Evolutionary conservation across 306 rosid species (phyloP).

Genomic region (Lathyrus sativus): DNA sequence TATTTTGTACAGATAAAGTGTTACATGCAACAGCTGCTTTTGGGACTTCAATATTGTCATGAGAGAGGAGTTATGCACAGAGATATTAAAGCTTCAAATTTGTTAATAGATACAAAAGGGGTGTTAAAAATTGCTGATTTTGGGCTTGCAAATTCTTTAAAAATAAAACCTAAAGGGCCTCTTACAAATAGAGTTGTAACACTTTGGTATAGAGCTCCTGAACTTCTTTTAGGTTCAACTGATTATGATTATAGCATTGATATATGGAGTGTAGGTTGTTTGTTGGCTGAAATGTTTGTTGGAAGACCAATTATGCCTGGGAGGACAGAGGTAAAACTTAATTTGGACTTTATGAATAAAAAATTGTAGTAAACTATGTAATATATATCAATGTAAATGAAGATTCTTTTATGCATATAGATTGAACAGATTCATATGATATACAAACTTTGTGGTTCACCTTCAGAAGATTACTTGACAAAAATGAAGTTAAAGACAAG

Average conservation of each 20-base stretch:
- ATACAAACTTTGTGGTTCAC: constrained; percentile 83
- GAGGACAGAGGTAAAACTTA: constrained; percentile 67
- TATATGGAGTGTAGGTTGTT: constrained; percentile 90
- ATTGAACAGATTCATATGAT: constrained; percentile 84
- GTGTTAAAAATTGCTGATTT: constrained; percentile 79
- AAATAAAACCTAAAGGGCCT: constrained; percentile 48
- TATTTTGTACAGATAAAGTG: constrained; percentile 59
- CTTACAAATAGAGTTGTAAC: constrained; percentile 80
- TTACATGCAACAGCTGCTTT: constrained; percentile 76
- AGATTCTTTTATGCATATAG: constrained; percentile 40
- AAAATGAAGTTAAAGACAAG: constrained; percentile 60
- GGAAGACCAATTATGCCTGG: constrained; percentile 77
- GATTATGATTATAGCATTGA: constrained; percentile 78
- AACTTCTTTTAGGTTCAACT: constrained; percentile 78
- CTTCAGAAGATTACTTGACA: constrained; percentile 65
- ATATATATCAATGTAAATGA: neutral
- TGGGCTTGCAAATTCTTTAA: constrained; percentile 66
- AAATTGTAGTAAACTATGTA: neutral
- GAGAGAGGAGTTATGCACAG: constrained; percentile 67
- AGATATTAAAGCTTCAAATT: constrained; percentile 74
- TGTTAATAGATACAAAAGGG: constrained; percentile 71
- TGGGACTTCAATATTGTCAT: constrained; percentile 73
- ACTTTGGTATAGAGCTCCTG: constrained; percentile 91
- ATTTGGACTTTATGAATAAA: neutral
- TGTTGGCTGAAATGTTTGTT: constrained; percentile 67